These are phyloP conservation scores for Lenzites betulinus DNA, from an alignment of 768 basidiomycete species.

Conservation along the genomic window DNA sequence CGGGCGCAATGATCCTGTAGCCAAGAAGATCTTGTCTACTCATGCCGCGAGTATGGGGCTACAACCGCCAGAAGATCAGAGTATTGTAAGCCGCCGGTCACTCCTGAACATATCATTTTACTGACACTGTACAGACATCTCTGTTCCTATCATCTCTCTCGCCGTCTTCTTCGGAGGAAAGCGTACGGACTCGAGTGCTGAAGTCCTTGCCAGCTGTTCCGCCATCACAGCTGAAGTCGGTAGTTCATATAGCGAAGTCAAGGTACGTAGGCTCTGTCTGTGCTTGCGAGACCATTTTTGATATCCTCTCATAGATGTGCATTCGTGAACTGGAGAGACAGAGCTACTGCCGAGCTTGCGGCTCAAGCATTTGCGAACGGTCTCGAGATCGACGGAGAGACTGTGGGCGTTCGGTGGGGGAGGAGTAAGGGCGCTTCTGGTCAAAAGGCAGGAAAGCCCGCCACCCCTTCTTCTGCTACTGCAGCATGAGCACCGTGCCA, in stretches of 20 bases:
- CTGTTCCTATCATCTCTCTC: constrained; percentile 84
- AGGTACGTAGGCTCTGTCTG: constrained; percentile 43
- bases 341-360: constrained; percentile 81
- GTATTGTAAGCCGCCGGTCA: constrained; percentile 62
- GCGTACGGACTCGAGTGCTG: constrained; percentile 70
- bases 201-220: constrained; percentile 65
- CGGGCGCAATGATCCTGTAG: constrained; percentile 92
- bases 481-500: not conserved
- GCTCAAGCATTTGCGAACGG: constrained; percentile 92
- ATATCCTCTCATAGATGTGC: constrained; percentile 63
- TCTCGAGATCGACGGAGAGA: constrained; percentile 80
- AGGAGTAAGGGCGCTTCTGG: constrained; percentile 59
- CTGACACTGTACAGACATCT: constrained; percentile 58
- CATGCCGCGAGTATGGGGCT: constrained; percentile 83
- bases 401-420: constrained; percentile 85
- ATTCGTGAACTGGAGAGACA: constrained; percentile 90
- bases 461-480: constrained; percentile 10
- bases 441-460: constrained; percentile 23
- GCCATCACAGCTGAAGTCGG: constrained; percentile 71
- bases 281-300: not conserved
- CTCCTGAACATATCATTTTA: not conserved
- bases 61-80: constrained; percentile 84
- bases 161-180: constrained; percentile 65
- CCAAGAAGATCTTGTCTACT: constrained; percentile 80
- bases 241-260: constrained; percentile 85